Evolutionary conservation across 805 yeast genomes (phyloP), one percentile per base, ranked within the genome.

Genomic region (Myxozyma lipomycoides): DNA sequence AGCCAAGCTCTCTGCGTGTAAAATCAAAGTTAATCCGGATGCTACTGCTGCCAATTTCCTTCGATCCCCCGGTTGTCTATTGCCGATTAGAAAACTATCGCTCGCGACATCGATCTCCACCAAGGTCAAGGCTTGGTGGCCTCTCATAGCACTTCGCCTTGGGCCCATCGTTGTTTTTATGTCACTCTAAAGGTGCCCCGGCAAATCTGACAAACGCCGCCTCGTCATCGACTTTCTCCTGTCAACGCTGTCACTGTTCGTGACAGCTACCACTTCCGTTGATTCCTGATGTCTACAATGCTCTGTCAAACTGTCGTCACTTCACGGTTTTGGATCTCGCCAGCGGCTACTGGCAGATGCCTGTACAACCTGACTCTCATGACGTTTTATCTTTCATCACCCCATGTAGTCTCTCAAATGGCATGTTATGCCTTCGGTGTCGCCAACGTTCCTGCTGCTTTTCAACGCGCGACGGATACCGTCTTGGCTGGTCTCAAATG

Each of bases 341-440:
- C 34, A 28, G 34, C 34, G 34, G 34, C 34, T 28, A 28, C 15
- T 45, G 55, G 51, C 47, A 48, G 46, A 39, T 48, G 18, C 37
- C 44, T 19, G 36, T 62, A 7, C 39, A 35, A 4, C 44, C 34
- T 15, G 17, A 36, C 6, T 49, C 51, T 46, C 26, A 21, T 3
- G 28, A 37, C 2, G 51, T 58, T n/a, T 57, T 62, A 7, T 60
- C 65, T 18, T 62, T 22, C 47, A 49, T 9, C 37, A 38, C 26
- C 34, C 41, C 39, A 6, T 9, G 12, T 9, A 67, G 66, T 10
- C 49, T 44, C 10, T 43, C 43, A 57, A 64, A 40, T 64, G 58
- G 53, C 44, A 28, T 2, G 65, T 61, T 12, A 60, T 64, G 64
- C 67, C 1, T 62, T 64, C 40, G 67, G 66, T 2, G 41, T 62